These are phyloP conservation scores for Trypanosoma congolense DNA, from an alignment of 208 protist genomes.

Conservation along the genomic window DNA sequence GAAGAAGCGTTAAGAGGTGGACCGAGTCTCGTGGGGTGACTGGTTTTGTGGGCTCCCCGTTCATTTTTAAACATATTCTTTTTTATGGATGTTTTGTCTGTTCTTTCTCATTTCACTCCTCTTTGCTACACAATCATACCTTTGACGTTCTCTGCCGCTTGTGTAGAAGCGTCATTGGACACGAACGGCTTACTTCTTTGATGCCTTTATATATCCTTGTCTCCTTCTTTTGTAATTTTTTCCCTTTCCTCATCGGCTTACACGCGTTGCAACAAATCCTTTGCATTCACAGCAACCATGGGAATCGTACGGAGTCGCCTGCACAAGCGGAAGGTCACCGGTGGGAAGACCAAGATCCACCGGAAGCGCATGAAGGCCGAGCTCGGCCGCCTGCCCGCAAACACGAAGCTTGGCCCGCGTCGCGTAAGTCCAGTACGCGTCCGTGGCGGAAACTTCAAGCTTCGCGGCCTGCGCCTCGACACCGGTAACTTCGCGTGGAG, in stretches of 20 bases:
- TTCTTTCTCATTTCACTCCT: too few relatives aligned
- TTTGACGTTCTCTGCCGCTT: too few relatives aligned
- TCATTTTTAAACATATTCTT: constrained; percentile 8
- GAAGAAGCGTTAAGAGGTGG: constrained; percentile 91
- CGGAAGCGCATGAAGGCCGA: constrained; percentile 96
- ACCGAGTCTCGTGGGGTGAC: background rate
- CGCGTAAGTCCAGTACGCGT: constrained; percentile 94
- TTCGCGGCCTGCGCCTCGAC: constrained; percentile 97
- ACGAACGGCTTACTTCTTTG: too few relatives aligned
- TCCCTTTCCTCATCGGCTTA: background rate
- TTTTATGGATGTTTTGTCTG: background rate
- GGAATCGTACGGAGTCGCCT: constrained; percentile 96
- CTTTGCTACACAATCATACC: too few relatives aligned
- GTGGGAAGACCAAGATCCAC: constrained; percentile 92
- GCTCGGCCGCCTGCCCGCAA: constrained; percentile 95
- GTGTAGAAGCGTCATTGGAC: too few relatives aligned
- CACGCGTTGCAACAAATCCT: background rate
- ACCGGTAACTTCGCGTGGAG: constrained; percentile 98
- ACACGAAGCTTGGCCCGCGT: constrained; percentile 93
- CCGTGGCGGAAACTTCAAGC: constrained; percentile 98
- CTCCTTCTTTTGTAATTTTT: constrained; percentile 6
- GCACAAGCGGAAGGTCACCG: constrained; percentile 98
- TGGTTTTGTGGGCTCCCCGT: background rate
- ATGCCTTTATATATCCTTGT: background rate
- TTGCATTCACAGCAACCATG: constrained; percentile 52